These are phyloP conservation scores for Liriodendron chinense DNA, from an alignment of 164 flowering plant genomes.

Conservation along the genomic window DNA sequence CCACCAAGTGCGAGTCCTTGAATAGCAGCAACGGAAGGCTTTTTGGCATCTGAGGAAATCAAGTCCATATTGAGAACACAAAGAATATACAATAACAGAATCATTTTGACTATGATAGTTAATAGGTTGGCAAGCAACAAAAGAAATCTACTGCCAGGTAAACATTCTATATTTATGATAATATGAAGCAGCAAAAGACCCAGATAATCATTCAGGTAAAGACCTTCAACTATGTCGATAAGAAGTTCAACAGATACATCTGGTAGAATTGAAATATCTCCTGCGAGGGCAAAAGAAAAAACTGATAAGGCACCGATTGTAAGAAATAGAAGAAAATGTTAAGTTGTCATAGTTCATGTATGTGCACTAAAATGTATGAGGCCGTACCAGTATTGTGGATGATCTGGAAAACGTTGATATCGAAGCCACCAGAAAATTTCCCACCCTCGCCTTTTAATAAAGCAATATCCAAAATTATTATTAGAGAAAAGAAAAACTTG, in stretches of 20 bases:
- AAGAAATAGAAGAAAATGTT: background rate
- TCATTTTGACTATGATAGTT: conserved; percentile 1
- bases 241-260: conserved; percentile 70
- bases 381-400: conserved; percentile 64
- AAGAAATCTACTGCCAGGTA: background rate
- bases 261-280: conserved; percentile 66
- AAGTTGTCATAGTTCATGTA: background rate
- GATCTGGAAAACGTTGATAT: conserved; percentile 63
- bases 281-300: conserved; percentile 38
- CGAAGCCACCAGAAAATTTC: conserved; percentile 85
- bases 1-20: conserved; percentile 98
- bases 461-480: background rate
- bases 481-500: background rate
- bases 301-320: background rate
- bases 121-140: background rate
- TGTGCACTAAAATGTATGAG: background rate
- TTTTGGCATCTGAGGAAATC: conserved; percentile 55
- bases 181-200: background rate
- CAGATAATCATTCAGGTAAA: background rate
- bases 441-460: conserved; percentile 60
- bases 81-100: conserved; percentile 6
- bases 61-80: background rate
- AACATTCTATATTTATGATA: background rate
- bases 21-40: conserved; percentile 90
- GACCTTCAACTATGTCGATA: conserved; percentile 82